Base-by-base conservation (phyloP, 768 basidiomycete genomes). In the Boletales sp. region DNA sequence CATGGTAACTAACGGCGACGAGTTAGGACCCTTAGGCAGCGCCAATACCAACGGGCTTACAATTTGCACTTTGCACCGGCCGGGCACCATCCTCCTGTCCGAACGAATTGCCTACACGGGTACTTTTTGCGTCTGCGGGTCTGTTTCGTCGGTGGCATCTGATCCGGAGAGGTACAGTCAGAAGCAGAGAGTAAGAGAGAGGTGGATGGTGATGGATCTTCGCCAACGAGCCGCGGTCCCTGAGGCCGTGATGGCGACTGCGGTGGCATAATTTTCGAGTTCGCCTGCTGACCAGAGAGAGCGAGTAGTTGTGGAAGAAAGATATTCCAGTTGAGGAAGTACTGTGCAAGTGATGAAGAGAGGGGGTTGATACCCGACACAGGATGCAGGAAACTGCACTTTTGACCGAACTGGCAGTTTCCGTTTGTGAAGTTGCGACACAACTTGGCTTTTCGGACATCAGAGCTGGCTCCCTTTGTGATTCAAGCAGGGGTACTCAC, bases 71-170 rank as follows among this genome's bases (percentile, higher is more conserved):
- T 55, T 33, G 70, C 66, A 14, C 73, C 75, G 13, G 69, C 58
- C 4, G 72, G 75, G 57, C 75, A 78, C 69, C 68, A 70, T 1
- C 73, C 74, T 18, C 66, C 60, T 56, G 72, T 72, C 46, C 72
- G 70, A 44, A 70, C 54, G 57, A 72, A 75, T 53, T 74, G 70
- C 44, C 68, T 67, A 56, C 74, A 78, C 7, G 73, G 68, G 10
- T 66, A 59, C 21, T 68, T 76, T 48, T 68, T 70, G 61, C 48
- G 53, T 34, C 13, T 50, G 41, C 12, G 43, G n/a, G 10, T 15
- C 10, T 9, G 41, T 34, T 25, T 40, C 12, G 36, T 38, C 17
- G 41, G 41, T 44, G 45, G 37, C 31, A 40, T 21, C 34, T 44
- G 50, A 13, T 57, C 61, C 30, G 44, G 39, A 19, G 55, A 42